Base-by-base conservation (phyloP, 257 asterid genomes). In the Cruciata laevipes region DNA sequence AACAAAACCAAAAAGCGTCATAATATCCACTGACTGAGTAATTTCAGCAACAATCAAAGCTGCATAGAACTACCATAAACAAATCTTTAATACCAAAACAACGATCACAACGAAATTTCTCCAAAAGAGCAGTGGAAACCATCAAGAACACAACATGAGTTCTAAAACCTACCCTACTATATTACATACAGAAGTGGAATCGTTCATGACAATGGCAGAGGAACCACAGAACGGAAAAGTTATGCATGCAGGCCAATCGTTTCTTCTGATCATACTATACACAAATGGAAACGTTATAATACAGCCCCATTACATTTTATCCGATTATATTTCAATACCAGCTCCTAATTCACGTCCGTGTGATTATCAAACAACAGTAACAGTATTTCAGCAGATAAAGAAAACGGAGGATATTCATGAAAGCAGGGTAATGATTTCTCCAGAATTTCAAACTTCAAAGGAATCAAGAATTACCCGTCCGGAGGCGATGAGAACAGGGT, bases 401-500 rank as follows among this genome's bases (percentile, higher is more conserved):
- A 38, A 38, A 38, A 0, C 47, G 14, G 47, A 38, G 38, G 5
- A 35, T 49, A 2, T 44, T 49, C 20, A 44, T 4, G 52, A 44
- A 44, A 12, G 7, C 52, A 12, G 18, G 13, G 18, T 6, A 8
- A 61, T 4, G 25, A 35, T 8, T 38, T 38, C 47, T 27, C 12
- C 47, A 33, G 38, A 33, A 7, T 33, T 3, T 10, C 5, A 11
- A 52, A 6, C 10, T 10, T 10, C 14, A 57, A 57, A 25, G 24
- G 6, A 23, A 55, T 55, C 60, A n/a, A 20, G n/a, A 25, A 24
- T 7, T 51, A 86, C 95, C 90, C 63, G 83, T 37, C 89, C 90
- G 66, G 95, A 76, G 30, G 84, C 80, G 17, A 82, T 42, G 10
- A 83, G 77, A 70, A 87, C 95, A 71, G 95, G 90, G 25, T 87